Evolutionary conservation across 177 flowering plant species (phyloP).

Genomic region (Telopea speciosissima): DNA sequence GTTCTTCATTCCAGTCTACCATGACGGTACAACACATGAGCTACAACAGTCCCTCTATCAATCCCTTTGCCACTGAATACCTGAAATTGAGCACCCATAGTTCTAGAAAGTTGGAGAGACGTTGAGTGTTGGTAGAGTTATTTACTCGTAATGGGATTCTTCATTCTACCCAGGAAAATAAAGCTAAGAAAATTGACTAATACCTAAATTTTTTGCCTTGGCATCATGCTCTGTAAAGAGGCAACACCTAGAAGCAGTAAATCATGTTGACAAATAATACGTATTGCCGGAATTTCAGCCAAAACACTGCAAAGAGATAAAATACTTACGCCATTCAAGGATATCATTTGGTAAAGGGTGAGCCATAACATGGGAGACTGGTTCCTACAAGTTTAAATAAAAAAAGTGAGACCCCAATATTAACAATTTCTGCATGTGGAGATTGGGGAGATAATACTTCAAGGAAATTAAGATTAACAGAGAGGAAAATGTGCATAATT

Average conservation of each 20-base stretch:
- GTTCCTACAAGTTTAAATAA: constrained; percentile 55
- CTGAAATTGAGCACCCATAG: too few relatives aligned
- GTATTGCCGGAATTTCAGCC: not conserved
- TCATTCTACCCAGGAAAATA: not conserved
- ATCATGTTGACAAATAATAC: not conserved
- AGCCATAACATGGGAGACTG: constrained; percentile 85
- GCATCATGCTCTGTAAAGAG: not conserved
- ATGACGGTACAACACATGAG: not conserved
- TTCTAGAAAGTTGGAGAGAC: too few relatives aligned
- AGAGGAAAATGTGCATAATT: not conserved
- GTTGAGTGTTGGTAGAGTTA: not conserved
- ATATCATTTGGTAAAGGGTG: constrained; percentile 89
- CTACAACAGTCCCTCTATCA: too few relatives aligned
- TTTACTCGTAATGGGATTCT: not conserved
- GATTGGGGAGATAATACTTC: not conserved
- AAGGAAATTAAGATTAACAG: not conserved
- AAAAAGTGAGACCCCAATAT: constrained; percentile 10
- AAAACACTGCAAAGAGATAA: not conserved
- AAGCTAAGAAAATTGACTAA: too few relatives aligned
- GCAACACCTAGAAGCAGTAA: not conserved
- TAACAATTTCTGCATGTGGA: too few relatives aligned
- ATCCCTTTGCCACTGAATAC: too few relatives aligned
- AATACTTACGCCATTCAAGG: constrained; percentile 95
- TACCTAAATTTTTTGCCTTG: not conserved
- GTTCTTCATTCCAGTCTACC: not conserved